Conservation (phyloP, 2,329 filamentous ascomycete species). For the Nemania sp. region DNA sequence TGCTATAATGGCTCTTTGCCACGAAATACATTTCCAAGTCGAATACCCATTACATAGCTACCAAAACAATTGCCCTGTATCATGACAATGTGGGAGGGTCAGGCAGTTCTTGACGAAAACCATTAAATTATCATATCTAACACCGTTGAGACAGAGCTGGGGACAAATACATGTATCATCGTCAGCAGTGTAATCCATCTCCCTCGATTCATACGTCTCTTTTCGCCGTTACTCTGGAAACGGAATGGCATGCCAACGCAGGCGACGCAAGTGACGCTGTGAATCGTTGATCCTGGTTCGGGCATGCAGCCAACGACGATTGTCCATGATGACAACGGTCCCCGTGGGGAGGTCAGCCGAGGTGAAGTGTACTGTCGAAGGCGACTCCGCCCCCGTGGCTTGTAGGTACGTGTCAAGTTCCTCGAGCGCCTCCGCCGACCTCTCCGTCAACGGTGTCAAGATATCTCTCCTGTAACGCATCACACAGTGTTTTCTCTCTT, state of each 20-base stretch:
- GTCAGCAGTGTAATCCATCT: too few relatives aligned
- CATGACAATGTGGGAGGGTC: too few relatives aligned
- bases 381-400: neutral
- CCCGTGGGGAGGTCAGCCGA: neutral
- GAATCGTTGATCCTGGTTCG: conserved; percentile 3
- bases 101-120: too few relatives aligned
- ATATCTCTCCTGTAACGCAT: neutral
- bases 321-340: conserved; percentile 9
- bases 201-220: too few relatives aligned
- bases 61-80: too few relatives aligned
- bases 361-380: neutral
- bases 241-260: conserved; percentile 4
- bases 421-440: neutral
- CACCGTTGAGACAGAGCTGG: too few relatives aligned
- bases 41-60: too few relatives aligned
- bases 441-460: neutral
- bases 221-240: neutral
- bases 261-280: conserved; percentile 1
- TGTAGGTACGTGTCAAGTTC: neutral
- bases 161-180: too few relatives aligned
- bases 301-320: conserved; percentile 8
- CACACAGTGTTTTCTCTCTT: neutral
- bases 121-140: too few relatives aligned
- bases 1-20: too few relatives aligned
- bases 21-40: too few relatives aligned